Evolutionary conservation across 2,329 filamentous ascomycete genomes (phyloP).

Genomic region (Fusarium sp.): DNA sequence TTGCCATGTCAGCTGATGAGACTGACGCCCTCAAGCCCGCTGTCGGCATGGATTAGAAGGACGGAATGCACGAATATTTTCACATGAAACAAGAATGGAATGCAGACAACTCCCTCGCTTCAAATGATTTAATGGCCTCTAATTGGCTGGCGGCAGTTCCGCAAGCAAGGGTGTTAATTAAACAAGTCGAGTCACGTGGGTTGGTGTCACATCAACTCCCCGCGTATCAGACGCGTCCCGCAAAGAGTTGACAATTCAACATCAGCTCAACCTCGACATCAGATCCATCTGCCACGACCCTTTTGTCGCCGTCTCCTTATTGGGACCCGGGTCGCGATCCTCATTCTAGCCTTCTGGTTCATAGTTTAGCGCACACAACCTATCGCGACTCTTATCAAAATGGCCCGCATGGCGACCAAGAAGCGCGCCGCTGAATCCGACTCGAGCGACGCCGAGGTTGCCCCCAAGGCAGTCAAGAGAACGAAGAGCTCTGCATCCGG

Average conservation of each 20-base stretch:
- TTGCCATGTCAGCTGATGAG: neutral
- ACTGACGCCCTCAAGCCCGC: neutral
- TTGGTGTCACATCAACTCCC: slow-evolving; percentile 35
- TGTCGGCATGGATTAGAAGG: neutral
- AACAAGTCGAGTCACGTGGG: slow-evolving; percentile 34
- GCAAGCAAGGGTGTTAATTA: neutral
- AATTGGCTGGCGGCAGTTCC: neutral
- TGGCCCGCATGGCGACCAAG: slow-evolving; percentile 40
- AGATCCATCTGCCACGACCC: slow-evolving; percentile 7
- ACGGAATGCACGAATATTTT: neutral
- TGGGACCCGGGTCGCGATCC: neutral
- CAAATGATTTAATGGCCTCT: neutral
- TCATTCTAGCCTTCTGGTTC: neutral
- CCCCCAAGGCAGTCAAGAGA: slow-evolving; percentile 61
- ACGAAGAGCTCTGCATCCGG: slow-evolving; percentile 47
- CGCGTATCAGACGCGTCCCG: slow-evolving; percentile 33
- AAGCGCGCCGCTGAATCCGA: slow-evolving; percentile 53
- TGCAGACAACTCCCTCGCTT: neutral
- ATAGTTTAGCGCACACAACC: neutral
- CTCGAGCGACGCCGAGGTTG: slow-evolving; percentile 47
- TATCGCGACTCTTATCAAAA: slow-evolving; percentile 9
- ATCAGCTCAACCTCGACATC: slow-evolving; percentile 8
- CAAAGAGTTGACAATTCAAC: neutral
- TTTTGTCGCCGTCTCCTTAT: neutral
- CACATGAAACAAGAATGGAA: slow-evolving; percentile 8